phyloP scores from a whole-genome alignment of 176 grass and related monocot species.

The Aegilops umbellulata region DNA sequence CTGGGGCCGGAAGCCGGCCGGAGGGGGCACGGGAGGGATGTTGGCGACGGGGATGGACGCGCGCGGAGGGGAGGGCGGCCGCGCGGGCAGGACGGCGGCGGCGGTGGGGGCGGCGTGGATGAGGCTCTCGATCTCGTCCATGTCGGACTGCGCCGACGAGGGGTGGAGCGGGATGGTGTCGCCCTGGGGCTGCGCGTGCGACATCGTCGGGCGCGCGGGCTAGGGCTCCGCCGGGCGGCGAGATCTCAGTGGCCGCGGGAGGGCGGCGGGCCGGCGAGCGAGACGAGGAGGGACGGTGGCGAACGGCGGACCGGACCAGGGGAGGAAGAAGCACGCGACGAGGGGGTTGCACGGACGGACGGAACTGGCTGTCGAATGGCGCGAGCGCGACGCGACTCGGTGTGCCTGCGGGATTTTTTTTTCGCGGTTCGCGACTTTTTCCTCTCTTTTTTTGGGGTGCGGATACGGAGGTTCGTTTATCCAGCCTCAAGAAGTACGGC shows the following conservation, averaged over 20 bases:
- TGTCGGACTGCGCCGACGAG: constrained; percentile 84
- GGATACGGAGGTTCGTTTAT: no score
- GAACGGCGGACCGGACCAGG: not conserved
- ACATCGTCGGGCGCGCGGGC: constrained; percentile 35
- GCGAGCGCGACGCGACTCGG: not conserved
- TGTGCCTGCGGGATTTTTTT: not conserved
- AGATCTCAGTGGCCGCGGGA: not conserved
- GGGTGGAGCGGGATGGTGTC: constrained; percentile 75
- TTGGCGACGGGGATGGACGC: constrained; percentile 67
- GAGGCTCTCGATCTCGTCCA: constrained; percentile 91
- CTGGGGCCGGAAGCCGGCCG: constrained; percentile 21
- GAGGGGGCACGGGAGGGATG: not conserved
- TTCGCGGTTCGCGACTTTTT: no score
- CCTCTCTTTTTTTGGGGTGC: no score
- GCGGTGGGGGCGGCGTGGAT: constrained; percentile 36
- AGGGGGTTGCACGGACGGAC: not conserved
- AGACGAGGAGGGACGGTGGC: not conserved
- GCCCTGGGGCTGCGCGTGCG: constrained; percentile 19
- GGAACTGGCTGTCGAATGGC: not conserved
- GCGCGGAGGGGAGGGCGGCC: constrained; percentile 55
- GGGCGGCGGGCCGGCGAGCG: not conserved
- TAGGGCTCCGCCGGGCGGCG: not conserved
- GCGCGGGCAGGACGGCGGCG: constrained; percentile 43
- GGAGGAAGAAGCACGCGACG: not conserved
- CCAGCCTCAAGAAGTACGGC: no score